A percentile compares a stretch with the other conserved stretches of the same genome.
phyloP scores from a whole-genome alignment of 2,329 filamentous ascomycete species.

The Lachnellula suecica region DNA sequence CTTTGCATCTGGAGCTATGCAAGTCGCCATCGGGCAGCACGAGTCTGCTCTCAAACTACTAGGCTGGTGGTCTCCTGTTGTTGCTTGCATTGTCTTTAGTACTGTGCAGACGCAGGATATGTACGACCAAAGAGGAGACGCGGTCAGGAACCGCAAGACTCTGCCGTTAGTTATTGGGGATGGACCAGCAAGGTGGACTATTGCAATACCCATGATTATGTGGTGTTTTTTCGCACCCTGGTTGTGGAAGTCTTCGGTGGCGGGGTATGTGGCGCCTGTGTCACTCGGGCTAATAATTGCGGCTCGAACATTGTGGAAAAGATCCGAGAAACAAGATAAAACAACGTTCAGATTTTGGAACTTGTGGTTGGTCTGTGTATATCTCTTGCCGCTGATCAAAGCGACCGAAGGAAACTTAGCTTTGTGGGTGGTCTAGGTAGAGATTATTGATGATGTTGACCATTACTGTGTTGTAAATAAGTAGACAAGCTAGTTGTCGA shows the following conservation, averaged over 20 bases:
- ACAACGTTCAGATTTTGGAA: slow-evolving; percentile 9
- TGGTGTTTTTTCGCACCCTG: slow-evolving; percentile 7
- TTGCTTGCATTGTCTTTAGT: slow-evolving; percentile 3
- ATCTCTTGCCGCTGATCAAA: slow-evolving; percentile 5
- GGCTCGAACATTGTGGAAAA: not conserved
- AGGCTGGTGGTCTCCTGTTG: not conserved
- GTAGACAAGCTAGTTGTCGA: too few relatives aligned
- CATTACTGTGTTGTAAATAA: too few relatives aligned
- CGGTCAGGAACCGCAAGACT: slow-evolving; percentile 18
- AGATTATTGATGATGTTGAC: too few relatives aligned
- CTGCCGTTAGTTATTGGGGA: slow-evolving; percentile 26
- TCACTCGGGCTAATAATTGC: not conserved
- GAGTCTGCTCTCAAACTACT: not conserved
- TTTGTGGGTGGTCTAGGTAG: too few relatives aligned
- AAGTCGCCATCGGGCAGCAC: not conserved
- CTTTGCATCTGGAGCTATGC: slow-evolving; percentile 2
- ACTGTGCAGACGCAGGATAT: slow-evolving; percentile 33
- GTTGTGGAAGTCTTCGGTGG: not conserved
- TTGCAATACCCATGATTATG: slow-evolving; percentile 22
- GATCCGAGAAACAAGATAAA: not conserved
- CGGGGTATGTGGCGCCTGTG: not conserved
- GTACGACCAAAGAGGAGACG: slow-evolving; percentile 30
- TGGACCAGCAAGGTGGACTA: slow-evolving; percentile 15
- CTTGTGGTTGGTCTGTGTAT: slow-evolving; percentile 10
- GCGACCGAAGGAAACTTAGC: too few relatives aligned